Percentiles rank a stretch among this genome's conserved stretches.
Evolutionary conservation across 176 grass and related monocot species (phyloP).

Genomic region (Bromus sterilis): DNA sequence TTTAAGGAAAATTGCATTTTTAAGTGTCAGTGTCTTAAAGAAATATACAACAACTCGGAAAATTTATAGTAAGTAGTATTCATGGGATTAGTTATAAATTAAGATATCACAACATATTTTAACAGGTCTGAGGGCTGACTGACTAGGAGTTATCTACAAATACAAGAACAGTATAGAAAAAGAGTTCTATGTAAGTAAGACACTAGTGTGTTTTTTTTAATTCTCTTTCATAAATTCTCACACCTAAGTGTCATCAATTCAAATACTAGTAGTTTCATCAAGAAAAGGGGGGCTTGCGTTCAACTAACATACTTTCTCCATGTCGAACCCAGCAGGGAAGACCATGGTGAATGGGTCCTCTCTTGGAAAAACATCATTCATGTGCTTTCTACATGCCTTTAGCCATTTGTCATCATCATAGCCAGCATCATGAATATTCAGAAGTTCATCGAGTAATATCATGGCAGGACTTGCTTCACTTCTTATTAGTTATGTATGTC

Average conservation of each 20-base stretch:
- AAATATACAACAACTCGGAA: background rate
- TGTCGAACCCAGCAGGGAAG: conserved; percentile 60
- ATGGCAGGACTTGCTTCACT: conserved; percentile 84
- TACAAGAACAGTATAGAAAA: too few species aligned
- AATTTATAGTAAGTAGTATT: too few species aligned
- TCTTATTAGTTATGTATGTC: too few species aligned
- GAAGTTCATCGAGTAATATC: conserved; percentile 80
- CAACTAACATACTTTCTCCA: conserved; percentile 67
- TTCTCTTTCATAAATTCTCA: background rate
- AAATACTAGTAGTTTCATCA: background rate
- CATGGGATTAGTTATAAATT: too few species aligned
- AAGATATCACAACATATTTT: too few species aligned
- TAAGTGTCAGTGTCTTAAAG: background rate
- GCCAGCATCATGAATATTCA: conserved; percentile 91
- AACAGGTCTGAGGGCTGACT: background rate
- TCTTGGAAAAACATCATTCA: conserved; percentile 69
- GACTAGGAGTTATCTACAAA: background rate
- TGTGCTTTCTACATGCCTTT: conserved; percentile 78
- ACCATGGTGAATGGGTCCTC: conserved; percentile 83
- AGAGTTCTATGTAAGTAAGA: background rate
- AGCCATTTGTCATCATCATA: conserved; percentile 68
- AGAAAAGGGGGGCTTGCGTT: background rate
- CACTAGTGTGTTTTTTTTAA: background rate
- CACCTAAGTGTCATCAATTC: background rate
- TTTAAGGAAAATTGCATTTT: background rate